Conservation (phyloP, 2,329 filamentous ascomycete species). For the Ascochyta lentis region DNA sequence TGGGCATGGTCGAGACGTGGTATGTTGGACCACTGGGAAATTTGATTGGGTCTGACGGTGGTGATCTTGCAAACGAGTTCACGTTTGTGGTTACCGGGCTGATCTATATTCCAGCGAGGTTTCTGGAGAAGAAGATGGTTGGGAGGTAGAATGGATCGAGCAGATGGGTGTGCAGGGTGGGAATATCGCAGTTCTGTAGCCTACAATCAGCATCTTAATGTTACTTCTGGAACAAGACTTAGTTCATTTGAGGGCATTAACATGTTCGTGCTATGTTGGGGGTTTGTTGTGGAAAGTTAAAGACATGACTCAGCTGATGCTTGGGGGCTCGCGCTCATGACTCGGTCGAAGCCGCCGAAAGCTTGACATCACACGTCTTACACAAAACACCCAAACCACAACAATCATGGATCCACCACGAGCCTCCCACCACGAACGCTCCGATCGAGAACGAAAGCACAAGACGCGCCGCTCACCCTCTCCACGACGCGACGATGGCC, state of each 20-base stretch:
- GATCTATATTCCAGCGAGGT: slow-evolving; percentile 39
- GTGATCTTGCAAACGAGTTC: slow-evolving; percentile 40
- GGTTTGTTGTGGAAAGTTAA: not conserved
- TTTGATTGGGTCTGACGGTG: slow-evolving; percentile 34
- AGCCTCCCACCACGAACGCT: not conserved
- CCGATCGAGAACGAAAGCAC: slow-evolving; percentile 31
- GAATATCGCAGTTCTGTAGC: too few species aligned
- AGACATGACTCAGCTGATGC: not conserved
- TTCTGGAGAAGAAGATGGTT: slow-evolving; percentile 35
- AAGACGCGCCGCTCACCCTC: slow-evolving; percentile 47
- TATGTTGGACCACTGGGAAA: slow-evolving; percentile 53
- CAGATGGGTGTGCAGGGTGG: too few species aligned
- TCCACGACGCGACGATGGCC: slow-evolving; percentile 35
- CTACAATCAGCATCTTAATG: too few species aligned
- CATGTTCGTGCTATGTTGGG: too few species aligned
- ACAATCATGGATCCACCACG: slow-evolving; percentile 5
- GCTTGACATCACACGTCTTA: slow-evolving; percentile 9
- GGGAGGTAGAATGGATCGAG: slow-evolving; percentile 18
- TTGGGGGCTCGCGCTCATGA: not conserved
- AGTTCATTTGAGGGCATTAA: too few species aligned
- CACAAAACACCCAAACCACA: slow-evolving; percentile 1
- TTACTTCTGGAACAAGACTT: too few species aligned
- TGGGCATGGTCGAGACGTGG: slow-evolving; percentile 67
- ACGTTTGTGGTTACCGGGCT: slow-evolving; percentile 35
- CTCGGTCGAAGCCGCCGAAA: not conserved